Evolutionary conservation across 2,329 filamentous ascomycete species (phyloP).

Genomic region (Xylariaceae sp.): DNA sequence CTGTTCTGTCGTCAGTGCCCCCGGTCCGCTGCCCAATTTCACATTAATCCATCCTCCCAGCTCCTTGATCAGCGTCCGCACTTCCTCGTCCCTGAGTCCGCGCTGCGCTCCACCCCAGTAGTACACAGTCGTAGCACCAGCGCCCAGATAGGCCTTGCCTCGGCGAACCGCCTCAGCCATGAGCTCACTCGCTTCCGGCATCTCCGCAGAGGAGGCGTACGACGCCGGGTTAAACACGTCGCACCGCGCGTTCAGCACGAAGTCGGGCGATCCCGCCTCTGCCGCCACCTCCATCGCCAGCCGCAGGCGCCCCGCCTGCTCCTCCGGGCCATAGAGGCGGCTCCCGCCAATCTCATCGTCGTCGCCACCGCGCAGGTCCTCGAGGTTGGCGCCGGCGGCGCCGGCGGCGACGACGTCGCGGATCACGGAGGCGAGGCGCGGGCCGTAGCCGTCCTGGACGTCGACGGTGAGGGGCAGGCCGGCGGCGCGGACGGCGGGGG

Average conservation of each 20-base stretch:
- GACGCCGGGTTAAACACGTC: conserved; percentile 1
- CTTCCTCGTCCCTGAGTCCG: too few species aligned
- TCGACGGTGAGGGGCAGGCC: conserved; percentile 1
- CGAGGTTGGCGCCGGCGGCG: conserved; percentile 4
- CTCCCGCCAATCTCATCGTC: neutral
- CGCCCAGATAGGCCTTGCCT: too few species aligned
- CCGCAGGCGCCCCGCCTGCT: conserved; percentile 1
- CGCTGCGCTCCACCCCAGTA: too few species aligned
- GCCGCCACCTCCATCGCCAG: neutral
- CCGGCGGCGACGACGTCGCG: conserved; percentile 1
- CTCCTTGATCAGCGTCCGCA: too few species aligned
- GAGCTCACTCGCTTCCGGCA: too few species aligned
- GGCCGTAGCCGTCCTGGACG: conserved; percentile 6
- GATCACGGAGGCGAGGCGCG: conserved; percentile 1
- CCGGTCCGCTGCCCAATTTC: too few species aligned
- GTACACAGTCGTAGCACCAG: too few species aligned
- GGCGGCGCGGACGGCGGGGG: conserved; percentile 1
- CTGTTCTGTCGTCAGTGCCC: too few species aligned
- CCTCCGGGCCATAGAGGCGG: neutral
- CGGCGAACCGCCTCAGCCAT: too few species aligned
- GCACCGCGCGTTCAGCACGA: conserved; percentile 5
- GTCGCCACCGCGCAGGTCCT: conserved; percentile 4
- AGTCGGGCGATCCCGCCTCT: conserved; percentile 1
- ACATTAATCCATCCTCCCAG: too few species aligned
- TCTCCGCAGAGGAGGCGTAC: too few species aligned